Percentiles rank a stretch among this genome's conserved stretches.
phyloP scores from a whole-genome alignment of 1,284 basidiomycete species.

The Melampsora medusae region DNA sequence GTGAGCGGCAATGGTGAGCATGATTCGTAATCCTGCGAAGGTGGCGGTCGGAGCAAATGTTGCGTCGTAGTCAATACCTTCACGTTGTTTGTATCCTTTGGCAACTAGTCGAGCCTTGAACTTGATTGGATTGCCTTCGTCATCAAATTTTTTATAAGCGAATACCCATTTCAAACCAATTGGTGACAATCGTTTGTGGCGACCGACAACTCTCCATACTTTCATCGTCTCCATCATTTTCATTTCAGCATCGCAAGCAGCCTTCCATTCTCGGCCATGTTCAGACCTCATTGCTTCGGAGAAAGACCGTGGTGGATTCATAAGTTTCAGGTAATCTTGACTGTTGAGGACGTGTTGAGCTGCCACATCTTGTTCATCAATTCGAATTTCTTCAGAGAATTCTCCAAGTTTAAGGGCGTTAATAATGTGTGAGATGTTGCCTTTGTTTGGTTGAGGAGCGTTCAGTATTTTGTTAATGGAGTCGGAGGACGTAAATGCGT shows the following conservation, averaged over 20 bases:
- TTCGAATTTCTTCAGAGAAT: too few species aligned
- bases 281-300: not conserved
- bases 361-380: too few species aligned
- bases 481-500: too few species aligned
- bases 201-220: not conserved
- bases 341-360: too few species aligned
- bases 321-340: too few species aligned
- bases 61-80: not conserved
- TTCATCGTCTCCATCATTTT: not conserved
- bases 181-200: not conserved
- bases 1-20: too few species aligned
- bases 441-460: too few species aligned
- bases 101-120: conserved; percentile 22
- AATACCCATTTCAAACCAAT: conserved; percentile 23
- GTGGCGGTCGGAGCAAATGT: too few species aligned
- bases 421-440: too few species aligned
- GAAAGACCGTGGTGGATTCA: not conserved
- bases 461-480: too few species aligned
- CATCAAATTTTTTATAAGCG: not conserved
- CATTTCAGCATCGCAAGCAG: not conserved
- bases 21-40: too few species aligned
- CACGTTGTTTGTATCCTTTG: conserved; percentile 7
- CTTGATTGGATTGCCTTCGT: not conserved
- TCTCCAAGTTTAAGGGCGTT: too few species aligned
- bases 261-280: not conserved